A percentile compares a stretch with the other conserved stretches of the same genome.
phyloP scores from a whole-genome alignment of 805 yeast species.

The Cyberlindnera amylophila region DNA sequence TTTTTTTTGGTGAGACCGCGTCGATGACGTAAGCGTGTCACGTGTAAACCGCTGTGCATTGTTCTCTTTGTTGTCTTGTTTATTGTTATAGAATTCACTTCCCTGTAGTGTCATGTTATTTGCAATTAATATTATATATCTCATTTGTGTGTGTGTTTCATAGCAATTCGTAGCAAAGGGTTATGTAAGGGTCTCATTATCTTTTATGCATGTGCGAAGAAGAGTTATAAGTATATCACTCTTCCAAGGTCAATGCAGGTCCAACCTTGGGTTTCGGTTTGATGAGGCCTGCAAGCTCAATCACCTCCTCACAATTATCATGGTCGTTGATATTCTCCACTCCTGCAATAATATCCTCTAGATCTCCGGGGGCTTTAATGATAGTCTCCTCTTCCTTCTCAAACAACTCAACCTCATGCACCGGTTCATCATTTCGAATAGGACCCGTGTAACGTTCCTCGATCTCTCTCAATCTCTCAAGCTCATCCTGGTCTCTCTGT shows the following conservation, averaged over 20 bases:
- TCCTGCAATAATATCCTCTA: background rate
- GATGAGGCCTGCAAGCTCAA: background rate
- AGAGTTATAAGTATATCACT: no score
- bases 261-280: no score
- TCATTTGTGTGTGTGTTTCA: background rate
- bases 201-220: no score
- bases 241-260: no score
- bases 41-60: no score
- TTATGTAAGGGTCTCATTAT: no score
- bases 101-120: no score
- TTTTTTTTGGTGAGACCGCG: background rate
- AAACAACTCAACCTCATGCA: background rate
- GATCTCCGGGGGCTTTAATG: no score
- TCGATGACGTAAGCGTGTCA: background rate
- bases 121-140: no score
- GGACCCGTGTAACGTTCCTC: conserved; percentile 18
- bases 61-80: no score
- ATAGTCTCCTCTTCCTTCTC: background rate
- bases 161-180: background rate
- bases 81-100: no score
- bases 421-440: conserved; percentile 6
- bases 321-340: no score
- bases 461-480: conserved; percentile 22
- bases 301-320: background rate
- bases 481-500: conserved; percentile 17